A percentile compares a stretch with the other conserved stretches of the same genome.
These are phyloP conservation scores for Solanum tacnaense DNA, from an alignment of 257 asterid genomes.

Conservation along the genomic window DNA sequence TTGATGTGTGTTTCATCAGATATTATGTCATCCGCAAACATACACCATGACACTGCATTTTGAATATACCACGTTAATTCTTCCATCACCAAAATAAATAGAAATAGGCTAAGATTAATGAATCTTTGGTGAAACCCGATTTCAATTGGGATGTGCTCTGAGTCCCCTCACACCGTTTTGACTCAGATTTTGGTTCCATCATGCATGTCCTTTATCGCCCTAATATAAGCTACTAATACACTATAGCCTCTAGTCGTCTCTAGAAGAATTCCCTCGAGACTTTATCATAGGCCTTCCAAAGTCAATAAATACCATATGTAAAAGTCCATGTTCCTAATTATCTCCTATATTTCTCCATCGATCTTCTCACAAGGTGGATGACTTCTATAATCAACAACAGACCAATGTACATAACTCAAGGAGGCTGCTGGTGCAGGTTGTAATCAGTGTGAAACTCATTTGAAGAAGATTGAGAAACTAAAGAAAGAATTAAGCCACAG, in stretches of 20 bases:
- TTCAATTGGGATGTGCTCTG: too few relatives aligned
- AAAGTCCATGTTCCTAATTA: too few relatives aligned
- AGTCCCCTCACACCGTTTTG: too few relatives aligned
- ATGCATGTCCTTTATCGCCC: background rate
- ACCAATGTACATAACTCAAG: slow-evolving; percentile 6
- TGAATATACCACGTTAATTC: too few relatives aligned
- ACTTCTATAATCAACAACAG: background rate
- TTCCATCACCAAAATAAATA: background rate
- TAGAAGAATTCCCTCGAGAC: background rate
- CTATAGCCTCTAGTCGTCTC: background rate
- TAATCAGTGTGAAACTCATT: slow-evolving; percentile 24
- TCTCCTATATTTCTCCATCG: background rate
- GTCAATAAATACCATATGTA: background rate
- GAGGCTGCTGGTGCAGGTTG: background rate
- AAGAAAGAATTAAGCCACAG: slow-evolving; percentile 30
- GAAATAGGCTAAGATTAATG: background rate
- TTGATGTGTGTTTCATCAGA: background rate
- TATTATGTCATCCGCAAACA: background rate
- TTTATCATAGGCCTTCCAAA: background rate
- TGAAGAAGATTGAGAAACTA: slow-evolving; percentile 50
- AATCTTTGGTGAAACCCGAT: too few relatives aligned
- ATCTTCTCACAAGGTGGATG: background rate
- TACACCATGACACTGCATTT: background rate
- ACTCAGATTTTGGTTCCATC: background rate
- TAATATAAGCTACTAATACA: background rate